Evolutionary conservation across 495 filamentous ascomycete species (phyloP).

Genomic region (Aspergillus sparsus): DNA sequence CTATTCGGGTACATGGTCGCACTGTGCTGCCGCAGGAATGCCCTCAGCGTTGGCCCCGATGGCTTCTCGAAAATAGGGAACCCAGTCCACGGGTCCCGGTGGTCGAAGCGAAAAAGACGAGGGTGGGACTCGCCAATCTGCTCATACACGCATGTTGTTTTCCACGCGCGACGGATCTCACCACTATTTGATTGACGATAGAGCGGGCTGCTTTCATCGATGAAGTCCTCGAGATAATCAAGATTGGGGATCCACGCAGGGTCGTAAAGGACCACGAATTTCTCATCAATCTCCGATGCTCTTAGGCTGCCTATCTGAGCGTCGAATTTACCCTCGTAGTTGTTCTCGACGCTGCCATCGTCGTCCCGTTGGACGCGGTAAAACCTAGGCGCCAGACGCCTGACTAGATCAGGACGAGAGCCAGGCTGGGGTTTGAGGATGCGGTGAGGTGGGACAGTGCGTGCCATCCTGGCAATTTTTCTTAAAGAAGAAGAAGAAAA

Average conservation of each 20-base stretch:
- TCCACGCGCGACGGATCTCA: not conserved
- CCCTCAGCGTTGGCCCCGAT: not conserved
- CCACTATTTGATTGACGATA: not conserved
- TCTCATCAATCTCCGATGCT: not conserved
- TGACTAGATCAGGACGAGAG: not conserved
- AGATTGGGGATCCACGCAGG: not conserved
- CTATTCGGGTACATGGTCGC: constrained; percentile 1
- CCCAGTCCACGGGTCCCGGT: constrained; percentile 1
- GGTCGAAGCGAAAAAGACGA: not conserved
- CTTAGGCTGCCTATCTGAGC: not conserved
- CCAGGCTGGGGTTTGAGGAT: constrained; percentile 2
- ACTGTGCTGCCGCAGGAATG: not conserved
- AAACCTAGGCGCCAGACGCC: not conserved
- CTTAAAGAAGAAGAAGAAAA: not conserved
- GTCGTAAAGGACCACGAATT: not conserved
- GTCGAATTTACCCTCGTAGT: not conserved
- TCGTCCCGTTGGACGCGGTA: constrained; percentile 1
- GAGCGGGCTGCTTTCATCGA: not conserved
- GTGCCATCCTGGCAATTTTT: constrained; percentile 1
- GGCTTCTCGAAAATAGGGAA: constrained; percentile 1
- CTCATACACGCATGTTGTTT: constrained; percentile 5
- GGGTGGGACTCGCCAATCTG: constrained; percentile 1
- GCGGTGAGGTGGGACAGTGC: constrained; percentile 4
- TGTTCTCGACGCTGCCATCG: not conserved
- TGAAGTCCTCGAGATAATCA: constrained; percentile 3